These are phyloP conservation scores for Colletotrichum theobromicola DNA, from an alignment of 2,329 filamentous ascomycete genomes.

Conservation along the genomic window DNA sequence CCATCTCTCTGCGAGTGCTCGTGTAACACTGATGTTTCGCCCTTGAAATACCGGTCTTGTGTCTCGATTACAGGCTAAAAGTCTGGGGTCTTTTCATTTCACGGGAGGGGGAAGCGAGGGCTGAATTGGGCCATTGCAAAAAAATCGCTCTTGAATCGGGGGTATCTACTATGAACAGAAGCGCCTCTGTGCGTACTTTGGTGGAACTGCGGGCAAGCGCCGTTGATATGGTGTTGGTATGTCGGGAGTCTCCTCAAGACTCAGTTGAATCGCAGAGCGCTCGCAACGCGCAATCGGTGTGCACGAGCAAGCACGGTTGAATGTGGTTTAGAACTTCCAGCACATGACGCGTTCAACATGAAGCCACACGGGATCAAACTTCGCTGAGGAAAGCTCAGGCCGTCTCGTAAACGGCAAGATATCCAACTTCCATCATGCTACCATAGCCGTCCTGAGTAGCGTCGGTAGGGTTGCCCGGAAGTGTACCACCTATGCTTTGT, in stretches of 20 bases:
- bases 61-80: neutral
- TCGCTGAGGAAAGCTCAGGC: neutral
- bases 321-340: neutral
- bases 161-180: neutral
- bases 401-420: constrained; percentile 48
- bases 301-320: neutral
- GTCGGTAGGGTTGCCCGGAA: constrained; percentile 51
- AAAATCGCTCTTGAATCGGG: neutral
- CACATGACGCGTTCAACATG: neutral
- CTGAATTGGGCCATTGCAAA: neutral
- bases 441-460: constrained; percentile 50
- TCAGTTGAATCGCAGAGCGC: neutral
- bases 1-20: neutral
- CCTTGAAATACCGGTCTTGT: neutral
- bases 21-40: neutral
- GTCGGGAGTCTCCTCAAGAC: neutral
- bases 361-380: neutral
- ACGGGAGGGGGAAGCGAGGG: neutral
- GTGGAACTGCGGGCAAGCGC: neutral
- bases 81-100: neutral
- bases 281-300: neutral
- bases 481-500: neutral
- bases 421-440: constrained; percentile 57
- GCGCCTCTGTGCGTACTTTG: neutral
- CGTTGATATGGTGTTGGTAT: neutral